Evolutionary conservation across 306 rosid genomes (phyloP), one percentile per base, ranked within the genome.

Genomic region (Cicer pinnatifidum): DNA sequence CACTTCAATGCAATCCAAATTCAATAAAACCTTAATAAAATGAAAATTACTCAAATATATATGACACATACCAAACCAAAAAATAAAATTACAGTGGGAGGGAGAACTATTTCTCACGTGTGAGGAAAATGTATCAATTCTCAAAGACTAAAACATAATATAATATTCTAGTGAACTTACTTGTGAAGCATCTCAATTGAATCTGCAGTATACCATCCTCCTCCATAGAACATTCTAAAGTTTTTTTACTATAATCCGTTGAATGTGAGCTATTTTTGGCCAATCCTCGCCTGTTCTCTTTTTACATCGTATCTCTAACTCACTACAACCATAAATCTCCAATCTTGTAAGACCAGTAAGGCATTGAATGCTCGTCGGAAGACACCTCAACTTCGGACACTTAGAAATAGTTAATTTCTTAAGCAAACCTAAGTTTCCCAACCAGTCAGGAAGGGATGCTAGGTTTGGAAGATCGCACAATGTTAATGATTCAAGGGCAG

Each of bases 221-320:
- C 1, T 41, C 45, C 45, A 41, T 7, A 41, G 2, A 1, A 1
- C 1, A n/a, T 48, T 48, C 17, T n/a, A 4, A 0, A 0, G 54
- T n/a, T n/a, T 1, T n/a, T 4, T 48, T 48, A 48, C 54, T 1
- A 4, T 0, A 48, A 48, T n/a, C 3, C 3, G 3, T 48, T 41
- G 47, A 33, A 73, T 3, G 5, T 59, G 77, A 28, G 69, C 77
- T 13, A 75, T 66, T 51, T 12, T 41, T 43, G 19, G 40, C 80
- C 74, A 76, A 13, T 62, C 75, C 6, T 76, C 50, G 7, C 60
- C 75, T 0, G 0, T 11, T 17, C 43, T 39, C 47, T 35, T 12
- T 12, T 45, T 2, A 17, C 61, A 68, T 57, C 52, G 60, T 13
- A 17, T 37, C 16, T 0, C 11, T 67, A 76, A 58, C 52, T 57